Percentiles rank a stretch among this genome's conserved stretches.
Evolutionary conservation across 495 filamentous ascomycete genomes (phyloP).

Genomic region (Lophiotrema nucula): DNA sequence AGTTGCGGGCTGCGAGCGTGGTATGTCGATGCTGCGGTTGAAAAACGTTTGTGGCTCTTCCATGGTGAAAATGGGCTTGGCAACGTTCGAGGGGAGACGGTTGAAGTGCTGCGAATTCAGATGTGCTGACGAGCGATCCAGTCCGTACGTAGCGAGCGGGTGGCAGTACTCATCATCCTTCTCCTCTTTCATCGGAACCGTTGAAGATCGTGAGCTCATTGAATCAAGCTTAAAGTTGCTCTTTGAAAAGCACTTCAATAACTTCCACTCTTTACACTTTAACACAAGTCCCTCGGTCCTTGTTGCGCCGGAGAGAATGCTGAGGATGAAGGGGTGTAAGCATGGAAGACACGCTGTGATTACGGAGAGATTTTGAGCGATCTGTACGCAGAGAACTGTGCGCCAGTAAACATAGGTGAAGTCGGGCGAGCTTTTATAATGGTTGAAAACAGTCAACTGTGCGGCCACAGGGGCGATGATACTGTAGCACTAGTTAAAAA

Average conservation of each 20-base stretch:
- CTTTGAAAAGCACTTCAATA: neutral
- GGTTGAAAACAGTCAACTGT: slow-evolving; percentile 23
- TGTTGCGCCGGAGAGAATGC: slow-evolving; percentile 12
- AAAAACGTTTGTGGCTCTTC: slow-evolving; percentile 19
- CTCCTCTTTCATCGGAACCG: slow-evolving; percentile 4
- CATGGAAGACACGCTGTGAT: slow-evolving; percentile 26
- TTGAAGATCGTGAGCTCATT: slow-evolving; percentile 7
- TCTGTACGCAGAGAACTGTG: slow-evolving; percentile 18
- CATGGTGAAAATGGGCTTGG: neutral
- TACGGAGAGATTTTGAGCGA: slow-evolving; percentile 31
- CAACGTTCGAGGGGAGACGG: slow-evolving; percentile 19
- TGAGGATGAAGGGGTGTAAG: slow-evolving; percentile 28
- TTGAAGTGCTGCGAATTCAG: slow-evolving; percentile 21
- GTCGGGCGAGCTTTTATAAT: slow-evolving; percentile 1
- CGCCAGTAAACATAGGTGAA: slow-evolving; percentile 25
- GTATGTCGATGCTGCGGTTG: slow-evolving; percentile 16
- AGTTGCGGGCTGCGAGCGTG: neutral
- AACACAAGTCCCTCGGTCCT: slow-evolving; percentile 11
- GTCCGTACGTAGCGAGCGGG: slow-evolving; percentile 27
- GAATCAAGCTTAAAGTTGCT: slow-evolving; percentile 7
- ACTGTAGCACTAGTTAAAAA: neutral
- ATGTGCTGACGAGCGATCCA: slow-evolving; percentile 26
- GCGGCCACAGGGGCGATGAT: slow-evolving; percentile 13
- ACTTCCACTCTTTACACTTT: neutral
- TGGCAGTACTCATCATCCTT: slow-evolving; percentile 12